Conservation (phyloP, 192 early-diverging fungal genomes). For the Phlyctochytrium planicorne region DNA sequence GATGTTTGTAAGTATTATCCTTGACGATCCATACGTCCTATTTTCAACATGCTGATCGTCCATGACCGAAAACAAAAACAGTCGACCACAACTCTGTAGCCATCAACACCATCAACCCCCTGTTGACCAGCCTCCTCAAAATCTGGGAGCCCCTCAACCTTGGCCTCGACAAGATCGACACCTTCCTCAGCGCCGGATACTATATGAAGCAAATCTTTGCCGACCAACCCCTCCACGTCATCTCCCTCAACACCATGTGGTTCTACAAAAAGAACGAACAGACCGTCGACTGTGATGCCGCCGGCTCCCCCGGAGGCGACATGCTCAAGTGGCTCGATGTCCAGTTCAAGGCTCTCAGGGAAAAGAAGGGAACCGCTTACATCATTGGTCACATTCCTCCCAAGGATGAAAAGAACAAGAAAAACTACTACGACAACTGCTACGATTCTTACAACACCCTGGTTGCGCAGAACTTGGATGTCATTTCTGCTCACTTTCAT, state of each 20-base stretch:
- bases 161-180: conserved; percentile 11
- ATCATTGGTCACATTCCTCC: conserved; percentile 3
- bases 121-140: conserved; percentile 23
- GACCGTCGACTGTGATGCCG: conserved; percentile 18
- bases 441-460: conserved; percentile 18
- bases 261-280: conserved; percentile 27
- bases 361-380: conserved; percentile 14
- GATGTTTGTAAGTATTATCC: conserved; percentile 19
- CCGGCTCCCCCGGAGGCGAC: conserved; percentile 10
- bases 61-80: conserved; percentile 4
- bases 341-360: conserved; percentile 3
- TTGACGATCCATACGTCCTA: conserved; percentile 3
- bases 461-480: conserved; percentile 18
- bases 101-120: conserved; percentile 8
- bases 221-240: conserved; percentile 15
- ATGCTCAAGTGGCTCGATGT: conserved; percentile 27
- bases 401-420: neutral
- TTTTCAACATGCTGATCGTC: conserved; percentile 13
- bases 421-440: neutral
- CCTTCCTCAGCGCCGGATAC: conserved; percentile 29
- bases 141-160: conserved; percentile 25
- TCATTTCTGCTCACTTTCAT: conserved; percentile 11
- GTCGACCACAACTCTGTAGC: conserved; percentile 26
- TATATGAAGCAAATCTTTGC: conserved; percentile 20
- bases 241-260: conserved; percentile 34